A percentile compares a stretch with the other conserved stretches of the same genome.
Evolutionary conservation across 1,139 yeast species (phyloP).

Genomic region (Candida mesenterica): DNA sequence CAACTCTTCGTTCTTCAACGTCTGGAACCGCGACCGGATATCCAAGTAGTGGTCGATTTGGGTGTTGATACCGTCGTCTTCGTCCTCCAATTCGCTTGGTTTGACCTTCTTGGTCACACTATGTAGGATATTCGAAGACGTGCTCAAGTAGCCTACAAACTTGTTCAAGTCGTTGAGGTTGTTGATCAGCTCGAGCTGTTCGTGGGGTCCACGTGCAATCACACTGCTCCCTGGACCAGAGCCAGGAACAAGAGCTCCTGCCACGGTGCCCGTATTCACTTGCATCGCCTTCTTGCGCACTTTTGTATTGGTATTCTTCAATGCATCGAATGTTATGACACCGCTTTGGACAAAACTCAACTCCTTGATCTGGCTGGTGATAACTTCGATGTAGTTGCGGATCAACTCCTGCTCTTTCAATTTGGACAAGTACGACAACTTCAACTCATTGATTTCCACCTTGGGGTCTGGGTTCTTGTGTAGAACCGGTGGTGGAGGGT

Average conservation of each 20-base stretch:
- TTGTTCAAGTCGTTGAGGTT: conserved; percentile 44
- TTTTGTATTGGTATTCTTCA: conserved; percentile 17
- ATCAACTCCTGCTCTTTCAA: conserved; percentile 47
- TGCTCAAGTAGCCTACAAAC: conserved; percentile 40
- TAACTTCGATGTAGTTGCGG: conserved; percentile 43
- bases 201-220: conserved; percentile 16
- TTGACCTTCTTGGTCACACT: conserved; percentile 35
- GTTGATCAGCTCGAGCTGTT: conserved; percentile 42
- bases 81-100: conserved; percentile 5
- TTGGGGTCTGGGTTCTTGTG: conserved; percentile 17
- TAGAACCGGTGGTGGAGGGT: conserved; percentile 14
- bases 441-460: conserved; percentile 24
- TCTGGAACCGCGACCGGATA: conserved; percentile 25
- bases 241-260: conserved; percentile 2
- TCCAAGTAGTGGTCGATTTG: conserved; percentile 39
- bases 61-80: conserved; percentile 24
- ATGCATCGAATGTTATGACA: conserved; percentile 45
- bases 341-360: conserved; percentile 47
- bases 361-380: conserved; percentile 46
- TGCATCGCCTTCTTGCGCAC: conserved; percentile 4
- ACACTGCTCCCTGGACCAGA: too few species aligned
- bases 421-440: conserved; percentile 35
- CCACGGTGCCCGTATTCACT: conserved; percentile 1
- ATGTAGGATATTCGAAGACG: conserved; percentile 35
- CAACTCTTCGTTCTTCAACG: conserved; percentile 13